A percentile compares a stretch with the other conserved stretches of the same genome.
Evolutionary conservation across 805 yeast genomes (phyloP).

Genomic region (Clavispora vitiphila): DNA sequence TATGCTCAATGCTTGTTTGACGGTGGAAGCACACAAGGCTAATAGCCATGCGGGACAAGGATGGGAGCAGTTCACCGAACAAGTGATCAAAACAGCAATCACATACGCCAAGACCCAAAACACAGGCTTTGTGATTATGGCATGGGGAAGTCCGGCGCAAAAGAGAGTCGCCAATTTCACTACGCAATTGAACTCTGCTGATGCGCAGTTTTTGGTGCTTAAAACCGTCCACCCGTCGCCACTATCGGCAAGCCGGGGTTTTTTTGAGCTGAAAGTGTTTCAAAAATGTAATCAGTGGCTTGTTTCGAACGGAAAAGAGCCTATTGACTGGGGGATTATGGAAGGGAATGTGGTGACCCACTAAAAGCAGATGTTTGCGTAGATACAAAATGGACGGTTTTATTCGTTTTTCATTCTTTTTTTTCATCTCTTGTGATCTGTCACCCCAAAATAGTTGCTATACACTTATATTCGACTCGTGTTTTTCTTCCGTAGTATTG

Average conservation of each 20-base stretch:
- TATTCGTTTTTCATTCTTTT: too few relatives aligned
- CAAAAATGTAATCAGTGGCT: constrained; percentile 77
- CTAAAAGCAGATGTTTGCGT: background rate
- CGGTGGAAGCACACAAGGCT: constrained; percentile 90
- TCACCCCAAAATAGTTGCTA: too few relatives aligned
- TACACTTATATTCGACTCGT: too few relatives aligned
- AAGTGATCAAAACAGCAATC: constrained; percentile 53
- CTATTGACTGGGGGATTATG: constrained; percentile 62
- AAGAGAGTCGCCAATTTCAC: constrained; percentile 45
- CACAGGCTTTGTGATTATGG: constrained; percentile 65
- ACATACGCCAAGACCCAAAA: constrained; percentile 35
- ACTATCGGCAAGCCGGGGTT: constrained; percentile 79
- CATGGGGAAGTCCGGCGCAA: constrained; percentile 79
- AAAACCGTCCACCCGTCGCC: constrained; percentile 94
- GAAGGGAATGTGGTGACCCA: constrained; percentile 23
- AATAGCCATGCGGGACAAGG: constrained; percentile 88
- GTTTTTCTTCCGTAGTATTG: too few relatives aligned
- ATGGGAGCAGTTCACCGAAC: constrained; percentile 87
- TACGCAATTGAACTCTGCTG: constrained; percentile 18
- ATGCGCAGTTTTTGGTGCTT: constrained; percentile 45
- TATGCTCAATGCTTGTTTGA: constrained; percentile 79
- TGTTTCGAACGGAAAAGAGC: constrained; percentile 27
- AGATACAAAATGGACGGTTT: too few relatives aligned
- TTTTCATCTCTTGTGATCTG: too few relatives aligned
- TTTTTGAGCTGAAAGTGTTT: constrained; percentile 75